Conservation (phyloP, 345 rosid species). For the Arabidopsis suecica region DNA sequence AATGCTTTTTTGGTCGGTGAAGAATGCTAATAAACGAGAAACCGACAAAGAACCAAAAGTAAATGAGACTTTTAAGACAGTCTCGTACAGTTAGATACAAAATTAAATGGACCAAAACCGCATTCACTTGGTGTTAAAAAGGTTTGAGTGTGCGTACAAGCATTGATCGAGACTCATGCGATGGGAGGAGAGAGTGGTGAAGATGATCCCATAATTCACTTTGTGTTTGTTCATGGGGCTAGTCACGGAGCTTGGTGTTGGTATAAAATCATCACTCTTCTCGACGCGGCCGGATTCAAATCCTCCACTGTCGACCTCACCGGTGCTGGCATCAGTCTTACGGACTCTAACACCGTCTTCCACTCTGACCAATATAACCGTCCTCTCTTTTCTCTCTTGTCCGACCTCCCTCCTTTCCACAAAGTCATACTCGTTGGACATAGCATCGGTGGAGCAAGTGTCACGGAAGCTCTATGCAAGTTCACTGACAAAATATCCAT, state of each 20-base stretch:
- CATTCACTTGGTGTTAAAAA: background rate
- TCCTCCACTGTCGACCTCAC: constrained; percentile 36
- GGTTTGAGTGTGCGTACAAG: background rate
- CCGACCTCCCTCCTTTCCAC: constrained; percentile 34
- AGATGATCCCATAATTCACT: constrained; percentile 4
- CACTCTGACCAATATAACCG: constrained; percentile 24
- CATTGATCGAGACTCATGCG: background rate
- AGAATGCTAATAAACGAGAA: no score
- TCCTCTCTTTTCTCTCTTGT: constrained; percentile 43
- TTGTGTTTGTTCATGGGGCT: constrained; percentile 46
- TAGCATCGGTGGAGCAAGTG: constrained; percentile 51
- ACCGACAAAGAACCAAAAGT: no score
- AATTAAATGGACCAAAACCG: background rate
- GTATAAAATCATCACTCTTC: constrained; percentile 40
- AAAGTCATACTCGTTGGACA: constrained; percentile 53
- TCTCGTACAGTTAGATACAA: no score
- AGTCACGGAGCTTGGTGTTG: constrained; percentile 47
- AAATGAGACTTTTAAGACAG: no score
- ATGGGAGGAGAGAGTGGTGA: constrained; percentile 32
- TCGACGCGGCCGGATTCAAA: constrained; percentile 32
- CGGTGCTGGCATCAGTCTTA: constrained; percentile 43
- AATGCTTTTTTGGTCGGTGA: no score
- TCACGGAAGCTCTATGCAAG: constrained; percentile 51
- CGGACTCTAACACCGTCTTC: constrained; percentile 38
- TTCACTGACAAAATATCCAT: constrained; percentile 46